A percentile compares a stretch with the other conserved stretches of the same genome.
Evolutionary conservation across 495 filamentous ascomycete species (phyloP).

Genomic region (Entonaema liquescens): DNA sequence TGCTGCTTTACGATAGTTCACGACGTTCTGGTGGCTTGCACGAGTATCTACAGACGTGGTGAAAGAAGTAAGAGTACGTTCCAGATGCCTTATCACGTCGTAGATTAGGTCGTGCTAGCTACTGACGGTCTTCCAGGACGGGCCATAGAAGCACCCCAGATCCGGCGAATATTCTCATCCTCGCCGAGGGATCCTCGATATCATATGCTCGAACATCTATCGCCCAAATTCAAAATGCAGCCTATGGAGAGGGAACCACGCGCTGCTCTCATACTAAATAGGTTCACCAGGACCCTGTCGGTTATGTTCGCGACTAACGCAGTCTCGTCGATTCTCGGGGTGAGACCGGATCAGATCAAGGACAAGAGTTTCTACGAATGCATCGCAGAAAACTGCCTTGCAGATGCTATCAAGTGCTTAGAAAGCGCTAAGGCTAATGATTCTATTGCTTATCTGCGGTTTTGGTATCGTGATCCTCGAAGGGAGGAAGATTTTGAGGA

Average conservation of each 20-base stretch:
- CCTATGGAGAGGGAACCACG: conserved; percentile 77
- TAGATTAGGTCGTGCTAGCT: conserved; percentile 20
- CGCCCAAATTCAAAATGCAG: conserved; percentile 77
- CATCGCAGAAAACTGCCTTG: conserved; percentile 77
- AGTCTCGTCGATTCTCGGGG: conserved; percentile 74
- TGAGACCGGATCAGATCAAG: conserved; percentile 69
- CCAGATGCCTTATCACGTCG: conserved; percentile 11
- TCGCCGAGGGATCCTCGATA: conserved; percentile 87
- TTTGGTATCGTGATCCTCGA: conserved; percentile 81
- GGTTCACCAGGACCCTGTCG: conserved; percentile 82
- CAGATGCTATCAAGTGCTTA: conserved; percentile 77
- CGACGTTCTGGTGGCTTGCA: conserved; percentile 86
- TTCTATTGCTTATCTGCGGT: conserved; percentile 92
- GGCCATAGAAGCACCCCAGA: conserved; percentile 79
- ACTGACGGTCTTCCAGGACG: conserved; percentile 64
- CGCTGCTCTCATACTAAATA: conserved; percentile 85
- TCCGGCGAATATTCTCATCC: conserved; percentile 80
- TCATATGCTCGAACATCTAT: conserved; percentile 88
- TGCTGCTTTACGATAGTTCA: conserved; percentile 91
- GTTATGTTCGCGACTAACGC: conserved; percentile 89
- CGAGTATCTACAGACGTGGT: conserved; percentile 77
- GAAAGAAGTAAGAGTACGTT: conserved; percentile 77
- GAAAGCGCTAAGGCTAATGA: conserved; percentile 92
- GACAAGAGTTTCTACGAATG: conserved; percentile 83
- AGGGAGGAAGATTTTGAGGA: conserved; percentile 47